Evolutionary conservation across 1,284 basidiomycete species (phyloP).

Genomic region (Stygiomarasmius scandens): DNA sequence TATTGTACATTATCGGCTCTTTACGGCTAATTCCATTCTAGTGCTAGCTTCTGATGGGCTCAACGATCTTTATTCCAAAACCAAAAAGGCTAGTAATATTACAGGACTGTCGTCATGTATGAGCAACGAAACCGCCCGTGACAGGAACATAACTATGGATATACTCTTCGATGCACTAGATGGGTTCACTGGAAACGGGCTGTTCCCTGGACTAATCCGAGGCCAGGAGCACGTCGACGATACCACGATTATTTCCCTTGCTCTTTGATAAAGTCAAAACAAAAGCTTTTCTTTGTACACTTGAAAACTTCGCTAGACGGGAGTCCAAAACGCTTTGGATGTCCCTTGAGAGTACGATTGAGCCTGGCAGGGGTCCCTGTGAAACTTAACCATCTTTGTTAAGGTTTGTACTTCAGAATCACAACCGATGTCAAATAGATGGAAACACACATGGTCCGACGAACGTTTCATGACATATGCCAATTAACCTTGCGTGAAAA

Average conservation of each 20-base stretch:
- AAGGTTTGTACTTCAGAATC: too few relatives aligned
- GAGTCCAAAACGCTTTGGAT: too few relatives aligned
- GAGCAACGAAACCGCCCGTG: not conserved
- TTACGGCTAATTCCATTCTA: not conserved
- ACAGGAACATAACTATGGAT: slow-evolving; percentile 11
- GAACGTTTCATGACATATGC: too few relatives aligned
- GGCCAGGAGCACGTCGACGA: slow-evolving; percentile 13
- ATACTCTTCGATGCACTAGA: slow-evolving; percentile 11
- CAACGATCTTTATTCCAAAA: slow-evolving; percentile 5
- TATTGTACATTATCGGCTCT: slow-evolving; percentile 8
- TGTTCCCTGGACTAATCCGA: not conserved
- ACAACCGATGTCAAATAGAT: too few relatives aligned
- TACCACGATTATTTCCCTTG: slow-evolving; percentile 13
- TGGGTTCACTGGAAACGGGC: not conserved
- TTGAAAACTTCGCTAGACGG: too few relatives aligned
- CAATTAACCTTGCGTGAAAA: too few relatives aligned
- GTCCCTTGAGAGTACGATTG: too few relatives aligned
- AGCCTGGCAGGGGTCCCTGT: too few relatives aligned
- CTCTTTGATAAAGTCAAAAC: not conserved
- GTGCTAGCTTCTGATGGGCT: slow-evolving; percentile 19
- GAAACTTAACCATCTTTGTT: too few relatives aligned
- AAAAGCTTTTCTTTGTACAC: too few relatives aligned
- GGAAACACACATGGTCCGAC: too few relatives aligned
- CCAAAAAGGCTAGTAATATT: not conserved
- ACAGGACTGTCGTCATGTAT: not conserved